Evolutionary conservation across 176 grass and related monocot genomes (phyloP), one percentile per base, ranked within the genome.

Genomic region (Triticum dicoccoides): DNA sequence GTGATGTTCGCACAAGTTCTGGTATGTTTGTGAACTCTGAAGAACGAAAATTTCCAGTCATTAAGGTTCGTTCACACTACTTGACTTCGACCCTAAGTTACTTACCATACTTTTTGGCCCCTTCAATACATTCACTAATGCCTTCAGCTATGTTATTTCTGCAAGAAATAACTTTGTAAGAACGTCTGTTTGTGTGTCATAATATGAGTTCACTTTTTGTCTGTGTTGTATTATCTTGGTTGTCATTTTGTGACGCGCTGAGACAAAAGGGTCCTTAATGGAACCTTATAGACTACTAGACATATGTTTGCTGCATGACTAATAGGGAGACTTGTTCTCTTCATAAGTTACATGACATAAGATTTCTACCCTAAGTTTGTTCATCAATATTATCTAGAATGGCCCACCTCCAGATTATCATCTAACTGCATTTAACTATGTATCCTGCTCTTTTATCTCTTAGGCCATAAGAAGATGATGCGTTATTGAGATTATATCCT

Each of bases 1-100:
- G 96, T 91, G 82, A 94, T 83, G 93, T 94, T 27, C 93, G 96
- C 38, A 98, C 96, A 81, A 98, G 93, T 89, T 98, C 91, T 86
- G 96, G 96, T 77, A 98, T 95, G 93, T 98, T 98, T 79, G 81
- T 98, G 38, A 95, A 44, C 87, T 87, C 79, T 23, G 74, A 90
- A 70, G 89, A 98, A 84, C 82, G 82, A 83, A 95, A 95, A 49
- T 89, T 84, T 74, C 91, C 89, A 61, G 89, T 94, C 32, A 89
- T 98, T 83, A 89, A 98, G 96, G 96, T 98, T 24, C 17, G 73
- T 88, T 80, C 33, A 33, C 30, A 37, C 61, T 58, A 67, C 45
- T 39, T 62, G n/a, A 34, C 4, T 71, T 39, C 51, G n/a, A 44
- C 4, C 63, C 13, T 41, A 38, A 37, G 35, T 59, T 62, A 44